Evolutionary conservation across 441 rosid genomes (phyloP).

Genomic region (Pelargonium cotyledonis): DNA sequence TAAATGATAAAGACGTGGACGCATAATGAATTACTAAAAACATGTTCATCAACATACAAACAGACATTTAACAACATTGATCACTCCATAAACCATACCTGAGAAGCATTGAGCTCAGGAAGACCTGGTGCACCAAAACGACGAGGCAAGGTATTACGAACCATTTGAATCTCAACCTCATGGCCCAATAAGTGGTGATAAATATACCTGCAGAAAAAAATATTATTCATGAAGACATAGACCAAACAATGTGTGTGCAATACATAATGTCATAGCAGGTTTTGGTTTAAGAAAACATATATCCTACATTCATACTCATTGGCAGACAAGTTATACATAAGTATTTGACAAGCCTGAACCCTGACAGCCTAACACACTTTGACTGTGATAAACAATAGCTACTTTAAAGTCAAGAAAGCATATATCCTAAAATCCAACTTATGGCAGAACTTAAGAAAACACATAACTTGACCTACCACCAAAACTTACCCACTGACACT

Average conservation of each 20-base stretch:
- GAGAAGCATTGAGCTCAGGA: conserved; percentile 98
- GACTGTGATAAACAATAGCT: too few species aligned
- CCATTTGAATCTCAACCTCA: conserved; percentile 94
- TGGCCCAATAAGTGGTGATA: conserved; percentile 97
- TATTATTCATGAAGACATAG: background rate
- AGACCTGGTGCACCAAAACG: conserved; percentile 99
- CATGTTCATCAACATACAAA: background rate
- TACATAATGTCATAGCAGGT: background rate
- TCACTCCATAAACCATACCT: conserved; percentile 37
- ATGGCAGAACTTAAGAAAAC: too few species aligned
- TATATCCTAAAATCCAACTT: too few species aligned
- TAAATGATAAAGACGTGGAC: background rate
- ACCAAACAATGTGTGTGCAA: background rate
- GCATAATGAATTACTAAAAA: background rate
- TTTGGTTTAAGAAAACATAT: too few species aligned
- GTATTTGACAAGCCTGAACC: too few species aligned
- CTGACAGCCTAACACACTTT: too few species aligned
- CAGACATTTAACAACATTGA: background rate
- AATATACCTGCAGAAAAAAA: conserved; percentile 55
- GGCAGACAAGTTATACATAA: too few species aligned
- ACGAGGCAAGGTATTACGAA: conserved; percentile 82
- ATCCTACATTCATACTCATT: too few species aligned
- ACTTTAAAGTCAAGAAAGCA: too few species aligned
- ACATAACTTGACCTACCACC: background rate
- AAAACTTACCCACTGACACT: conserved; percentile 96